Evolutionary conservation across 2,329 filamentous ascomycete species (phyloP), one percentile per base, ranked within the genome.

Genomic region (Aureobasidium namibiae): DNA sequence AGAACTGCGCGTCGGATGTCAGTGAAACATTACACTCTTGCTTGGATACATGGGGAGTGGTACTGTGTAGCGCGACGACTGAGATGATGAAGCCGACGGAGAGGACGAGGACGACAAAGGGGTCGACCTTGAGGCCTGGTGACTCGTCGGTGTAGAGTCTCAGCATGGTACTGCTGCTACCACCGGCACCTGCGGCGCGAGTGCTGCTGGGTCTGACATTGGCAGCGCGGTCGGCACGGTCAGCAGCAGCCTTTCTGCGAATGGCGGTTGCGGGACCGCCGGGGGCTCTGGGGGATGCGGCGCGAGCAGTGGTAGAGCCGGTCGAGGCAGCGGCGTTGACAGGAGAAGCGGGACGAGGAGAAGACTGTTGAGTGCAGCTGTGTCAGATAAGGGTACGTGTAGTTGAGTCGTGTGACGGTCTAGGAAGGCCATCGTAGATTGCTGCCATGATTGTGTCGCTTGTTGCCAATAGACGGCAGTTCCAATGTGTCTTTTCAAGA

Each of bases 81-180:
- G 89, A 94, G 80, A 99, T 96, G 76, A 99, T 99, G 77, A 99
- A 99, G 63, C 95, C 94, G 69, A 99, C 84, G 70, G 90, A 95
- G 68, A 99, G 82, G 67, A 96, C 94, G 71, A 99, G 83, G 65
- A 99, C 92, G 65, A 99, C 92, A 61, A 99, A 94, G 23, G 94
- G 94, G 75, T 99, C 94, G 65, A 99, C 94, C 81, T 96, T 96
- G 69, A 99, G 81, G 63, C 94, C 94, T 61, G 94, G 94, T 65
- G 90, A 95, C 80, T 99, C 94, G 73, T 99, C 94, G 61, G 94
- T 99, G 85, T 99, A 99, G 45, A 99, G 87, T 76, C 85, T 92
- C 80, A 99, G 82, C 94, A 99, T 99, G 56, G 94, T 99, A 79
- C 90, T 95, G 75, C 88, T 95, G 73, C 91, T 96, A 65, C 94